A percentile compares a stretch with the other conserved stretches of the same genome.
These are phyloP conservation scores for Saccharomycopsis synnaedendra DNA, from an alignment of 805 yeast species.

Conservation along the genomic window DNA sequence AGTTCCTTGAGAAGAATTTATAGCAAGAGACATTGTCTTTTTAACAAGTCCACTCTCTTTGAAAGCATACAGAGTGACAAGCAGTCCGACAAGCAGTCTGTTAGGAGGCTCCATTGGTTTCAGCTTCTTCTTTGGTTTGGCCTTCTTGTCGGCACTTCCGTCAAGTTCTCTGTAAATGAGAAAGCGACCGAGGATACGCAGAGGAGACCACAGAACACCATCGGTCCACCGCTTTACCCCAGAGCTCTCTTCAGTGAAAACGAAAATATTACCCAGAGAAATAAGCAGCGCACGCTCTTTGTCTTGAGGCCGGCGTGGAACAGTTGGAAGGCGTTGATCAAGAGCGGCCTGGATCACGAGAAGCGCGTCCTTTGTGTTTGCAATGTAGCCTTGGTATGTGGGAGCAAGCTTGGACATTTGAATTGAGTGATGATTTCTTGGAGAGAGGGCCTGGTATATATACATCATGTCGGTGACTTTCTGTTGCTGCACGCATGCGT, in stretches of 20 bases:
- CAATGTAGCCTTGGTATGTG: conserved; percentile 43
- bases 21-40: conserved; percentile 65
- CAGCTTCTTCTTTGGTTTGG: conserved; percentile 28
- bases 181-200: conserved; percentile 77
- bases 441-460: no score
- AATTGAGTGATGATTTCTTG: no score
- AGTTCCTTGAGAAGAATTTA: conserved; percentile 18
- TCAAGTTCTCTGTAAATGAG: conserved; percentile 69
- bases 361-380: conserved; percentile 75
- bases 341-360: conserved; percentile 71
- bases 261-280: conserved; percentile 69
- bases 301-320: conserved; percentile 75
- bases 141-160: conserved; percentile 31
- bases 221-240: conserved; percentile 95
- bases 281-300: conserved; percentile 58
- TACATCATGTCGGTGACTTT: no score
- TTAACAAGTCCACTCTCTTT: conserved; percentile 69
- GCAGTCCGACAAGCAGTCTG: conserved; percentile 42
- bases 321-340: conserved; percentile 44
- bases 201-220: conserved; percentile 91
- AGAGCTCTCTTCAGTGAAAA: conserved; percentile 70
- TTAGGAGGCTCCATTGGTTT: conserved; percentile 1
- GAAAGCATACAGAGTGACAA: conserved; percentile 50
- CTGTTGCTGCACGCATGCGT: no score
- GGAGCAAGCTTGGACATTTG: conserved; percentile 11